A percentile compares a stretch with the other conserved stretches of the same genome.
These are phyloP conservation scores for Monosporascus cannonballus DNA, from an alignment of 2,329 filamentous ascomycete genomes.

Conservation along the genomic window DNA sequence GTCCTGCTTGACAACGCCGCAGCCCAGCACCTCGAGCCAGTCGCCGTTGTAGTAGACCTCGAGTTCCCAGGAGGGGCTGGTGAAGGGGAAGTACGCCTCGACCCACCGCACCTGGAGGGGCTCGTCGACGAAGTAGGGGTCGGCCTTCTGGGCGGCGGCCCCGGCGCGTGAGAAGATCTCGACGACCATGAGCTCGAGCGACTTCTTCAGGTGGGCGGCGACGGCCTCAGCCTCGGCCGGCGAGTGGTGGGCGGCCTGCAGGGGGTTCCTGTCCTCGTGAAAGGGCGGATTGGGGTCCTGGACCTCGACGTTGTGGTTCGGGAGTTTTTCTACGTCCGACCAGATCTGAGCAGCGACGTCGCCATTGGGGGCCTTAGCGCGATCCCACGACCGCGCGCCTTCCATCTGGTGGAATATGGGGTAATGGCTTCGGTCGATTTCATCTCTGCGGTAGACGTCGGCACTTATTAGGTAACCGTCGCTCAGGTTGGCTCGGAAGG, in stretches of 20 bases:
- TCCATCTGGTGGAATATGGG: conserved; percentile 99
- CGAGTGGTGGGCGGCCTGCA: conserved; percentile 67
- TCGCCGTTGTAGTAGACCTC: conserved; percentile 92
- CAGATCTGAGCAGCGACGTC: conserved; percentile 61
- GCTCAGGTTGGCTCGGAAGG: conserved; percentile 66
- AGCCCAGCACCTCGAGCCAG: conserved; percentile 96
- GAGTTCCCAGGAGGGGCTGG: conserved; percentile 89
- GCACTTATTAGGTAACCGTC: conserved; percentile 86
- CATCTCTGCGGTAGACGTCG: conserved; percentile 93
- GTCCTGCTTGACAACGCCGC: conserved; percentile 79
- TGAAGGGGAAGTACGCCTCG: conserved; percentile 97
- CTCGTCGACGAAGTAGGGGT: conserved; percentile 51
- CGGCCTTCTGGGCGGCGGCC: conserved; percentile 51
- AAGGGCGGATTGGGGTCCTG: conserved; percentile 78
- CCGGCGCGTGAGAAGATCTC: conserved; percentile 80
- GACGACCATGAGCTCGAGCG: conserved; percentile 82
- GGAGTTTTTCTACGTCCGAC: conserved; percentile 64
- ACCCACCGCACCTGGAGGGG: conserved; percentile 88
- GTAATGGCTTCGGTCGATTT: conserved; percentile 91
- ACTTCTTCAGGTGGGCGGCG: conserved; percentile 78
- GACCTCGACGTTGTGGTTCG: conserved; percentile 68
- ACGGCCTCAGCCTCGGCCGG: conserved; percentile 76
- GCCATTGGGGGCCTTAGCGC: conserved; percentile 48
- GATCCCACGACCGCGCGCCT: conserved; percentile 84
- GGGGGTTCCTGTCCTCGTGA: conserved; percentile 73